Conservation (phyloP, 2,329 filamentous ascomycete species). For the Monosporascus cannonballus region DNA sequence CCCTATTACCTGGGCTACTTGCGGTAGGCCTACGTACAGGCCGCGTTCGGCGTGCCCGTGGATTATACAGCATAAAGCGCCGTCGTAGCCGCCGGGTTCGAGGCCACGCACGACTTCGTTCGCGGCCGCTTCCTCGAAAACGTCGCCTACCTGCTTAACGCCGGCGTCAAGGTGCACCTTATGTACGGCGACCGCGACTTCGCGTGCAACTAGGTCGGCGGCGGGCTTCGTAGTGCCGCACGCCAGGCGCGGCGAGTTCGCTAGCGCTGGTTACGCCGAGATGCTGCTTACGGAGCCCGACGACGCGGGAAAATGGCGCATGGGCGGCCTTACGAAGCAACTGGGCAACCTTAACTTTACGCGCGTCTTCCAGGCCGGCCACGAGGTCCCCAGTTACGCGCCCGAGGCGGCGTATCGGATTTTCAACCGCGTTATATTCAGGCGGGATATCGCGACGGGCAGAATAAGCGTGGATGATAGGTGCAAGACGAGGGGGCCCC, state of each 20-base stretch:
- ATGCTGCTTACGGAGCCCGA: not conserved
- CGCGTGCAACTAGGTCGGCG: slow-evolving; percentile 50
- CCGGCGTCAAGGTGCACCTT: slow-evolving; percentile 46
- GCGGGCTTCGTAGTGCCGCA: slow-evolving; percentile 36
- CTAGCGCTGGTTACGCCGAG: not conserved
- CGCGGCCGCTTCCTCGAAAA: slow-evolving; percentile 30
- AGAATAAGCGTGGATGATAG: slow-evolving; percentile 41
- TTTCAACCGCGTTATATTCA: slow-evolving; percentile 36
- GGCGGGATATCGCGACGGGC: slow-evolving; percentile 40
- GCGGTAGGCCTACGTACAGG: slow-evolving; percentile 41
- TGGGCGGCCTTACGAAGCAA: slow-evolving; percentile 54
- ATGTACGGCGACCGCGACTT: slow-evolving; percentile 54
- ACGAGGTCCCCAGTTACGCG: slow-evolving; percentile 41
- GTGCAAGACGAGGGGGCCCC: slow-evolving; percentile 14
- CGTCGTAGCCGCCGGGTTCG: slow-evolving; percentile 39
- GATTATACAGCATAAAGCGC: slow-evolving; percentile 45
- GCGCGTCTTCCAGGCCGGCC: slow-evolving; percentile 48
- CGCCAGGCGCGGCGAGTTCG: not conserved
- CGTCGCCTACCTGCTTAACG: slow-evolving; percentile 45
- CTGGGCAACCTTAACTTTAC: slow-evolving; percentile 58
- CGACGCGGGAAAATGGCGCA: not conserved
- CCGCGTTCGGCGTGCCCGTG: slow-evolving; percentile 48
- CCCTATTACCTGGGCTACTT: slow-evolving; percentile 49
- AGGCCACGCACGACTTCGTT: slow-evolving; percentile 17
- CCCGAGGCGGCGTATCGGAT: slow-evolving; percentile 2